Evolutionary conservation across 805 yeast species (phyloP), one percentile per base, ranked within the genome.

Genomic region (Lachancea thermotolerans): DNA sequence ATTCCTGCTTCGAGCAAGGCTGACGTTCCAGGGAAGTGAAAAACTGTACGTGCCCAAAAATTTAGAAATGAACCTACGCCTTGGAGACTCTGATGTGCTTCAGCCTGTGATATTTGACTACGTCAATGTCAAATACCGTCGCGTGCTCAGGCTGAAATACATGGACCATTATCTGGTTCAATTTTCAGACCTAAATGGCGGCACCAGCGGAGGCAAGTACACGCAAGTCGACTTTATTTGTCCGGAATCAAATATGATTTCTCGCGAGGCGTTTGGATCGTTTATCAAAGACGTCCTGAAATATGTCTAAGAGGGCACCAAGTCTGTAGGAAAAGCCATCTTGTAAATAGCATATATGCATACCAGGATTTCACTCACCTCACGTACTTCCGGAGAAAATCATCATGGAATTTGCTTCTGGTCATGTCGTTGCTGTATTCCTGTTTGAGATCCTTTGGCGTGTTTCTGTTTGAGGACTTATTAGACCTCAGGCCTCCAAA

Each of bases 311-410:
- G 12, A 18, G 14, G 25, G 25, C 7, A 14, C 16, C 30, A 34
- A 12, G 10, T 28, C 48, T 29, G 31, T 47, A 35, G 7, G 12
- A 14, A 16, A 27, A 11, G 12, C 14, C 33, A 18, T 10, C 33
- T 10, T 27, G 34, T 29, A 29, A 29, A 34, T 34, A 28, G 27
- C 14, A 28, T 28, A 12, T 39, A 28, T 39, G 35, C 16, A 12
- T 33, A n/a, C 10, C 33, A 39, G 9, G 25, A 34, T 12, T 45
- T 55, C 34, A 15, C 17, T 49, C 49, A 72, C 45, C 54, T 65
- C 14, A 71, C 57, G 51, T 62, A 70, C 42, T 62, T 67, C 42
- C 68, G 63, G 59, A 73, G 59, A 44, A 73, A 73, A 21, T 66
- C 63, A 38, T 61, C 59, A 51, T 73, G 77, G 45, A 66, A 70